phyloP scores from a whole-genome alignment of 192 early-diverging fungal species.

The Coemansia reversa region DNA sequence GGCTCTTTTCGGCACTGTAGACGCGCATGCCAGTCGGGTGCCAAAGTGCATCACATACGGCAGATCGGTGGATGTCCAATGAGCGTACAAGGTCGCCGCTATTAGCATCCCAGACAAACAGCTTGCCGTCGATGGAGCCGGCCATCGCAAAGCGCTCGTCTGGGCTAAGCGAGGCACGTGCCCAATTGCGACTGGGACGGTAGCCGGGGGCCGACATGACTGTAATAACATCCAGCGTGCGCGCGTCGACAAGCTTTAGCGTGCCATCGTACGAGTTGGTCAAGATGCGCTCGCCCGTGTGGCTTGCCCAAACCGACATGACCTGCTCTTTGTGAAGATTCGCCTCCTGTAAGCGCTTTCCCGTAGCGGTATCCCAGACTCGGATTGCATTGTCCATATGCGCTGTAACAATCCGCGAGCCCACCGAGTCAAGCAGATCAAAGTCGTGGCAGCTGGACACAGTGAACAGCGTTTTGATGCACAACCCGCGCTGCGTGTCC shows the following conservation, averaged over 20 bases:
- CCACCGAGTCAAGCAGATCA: conserved; percentile 71
- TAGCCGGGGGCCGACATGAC: conserved; percentile 68
- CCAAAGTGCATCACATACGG: conserved; percentile 72
- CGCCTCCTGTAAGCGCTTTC: conserved; percentile 81
- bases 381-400: conserved; percentile 93
- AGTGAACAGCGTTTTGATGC: conserved; percentile 88
- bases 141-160: conserved; percentile 82
- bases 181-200: conserved; percentile 85
- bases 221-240: conserved; percentile 70
- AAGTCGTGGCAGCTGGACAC: conserved; percentile 95
- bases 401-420: conserved; percentile 80
- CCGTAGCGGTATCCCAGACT: conserved; percentile 85
- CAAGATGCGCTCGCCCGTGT: conserved; percentile 62
- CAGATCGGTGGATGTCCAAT: conserved; percentile 70
- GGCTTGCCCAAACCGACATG: conserved; percentile 75
- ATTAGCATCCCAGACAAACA: conserved; percentile 78
- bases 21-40: conserved; percentile 59
- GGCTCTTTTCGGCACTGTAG: conserved; percentile 68
- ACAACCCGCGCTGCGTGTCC: conserved; percentile 89
- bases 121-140: conserved; percentile 74
- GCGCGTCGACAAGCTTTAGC: conserved; percentile 77
- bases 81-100: conserved; percentile 67
- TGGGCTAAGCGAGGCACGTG: conserved; percentile 75
- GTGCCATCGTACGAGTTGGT: conserved; percentile 96
- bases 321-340: conserved; percentile 86